Evolutionary conservation across 2,329 filamentous ascomycete species (phyloP).

Genomic region (Penicillium sp.): DNA sequence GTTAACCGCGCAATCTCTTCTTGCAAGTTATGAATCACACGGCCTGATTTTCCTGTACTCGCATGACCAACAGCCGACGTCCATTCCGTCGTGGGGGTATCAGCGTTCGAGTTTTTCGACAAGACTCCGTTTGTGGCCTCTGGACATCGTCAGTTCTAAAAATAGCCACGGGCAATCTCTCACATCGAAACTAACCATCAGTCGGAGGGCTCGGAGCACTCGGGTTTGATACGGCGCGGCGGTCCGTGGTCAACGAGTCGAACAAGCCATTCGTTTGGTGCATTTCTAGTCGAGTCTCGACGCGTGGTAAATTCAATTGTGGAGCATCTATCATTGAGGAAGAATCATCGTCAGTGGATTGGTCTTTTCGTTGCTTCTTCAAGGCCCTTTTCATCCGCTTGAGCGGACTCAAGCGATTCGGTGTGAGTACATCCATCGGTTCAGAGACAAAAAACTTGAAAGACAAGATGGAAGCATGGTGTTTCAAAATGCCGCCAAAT

Average conservation of each 20-base stretch:
- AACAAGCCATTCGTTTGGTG: conserved; percentile 39
- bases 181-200: conserved; percentile 21
- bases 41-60: conserved; percentile 47
- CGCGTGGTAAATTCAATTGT: conserved; percentile 36
- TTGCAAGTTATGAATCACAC: conserved; percentile 49
- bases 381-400: conserved; percentile 24
- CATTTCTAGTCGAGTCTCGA: conserved; percentile 42
- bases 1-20: conserved; percentile 48
- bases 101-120: conserved; percentile 27
- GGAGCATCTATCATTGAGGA: conserved; percentile 26
- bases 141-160: conserved; percentile 17
- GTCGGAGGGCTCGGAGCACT: conserved; percentile 19
- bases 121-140: conserved; percentile 19
- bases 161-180: background rate
- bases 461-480: conserved; percentile 3
- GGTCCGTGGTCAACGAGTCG: conserved; percentile 25
- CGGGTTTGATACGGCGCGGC: conserved; percentile 20
- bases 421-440: conserved; percentile 5
- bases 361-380: conserved; percentile 4
- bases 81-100: conserved; percentile 38
- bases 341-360: conserved; percentile 21
- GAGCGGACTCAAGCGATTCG: conserved; percentile 17
- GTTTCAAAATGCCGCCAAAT: background rate
- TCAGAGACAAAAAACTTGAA: background rate
- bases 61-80: conserved; percentile 49